Percentiles rank a stretch among this genome's conserved stretches.
Conservation (phyloP, 2,329 filamentous ascomycete genomes). For the Pseudogymnoascus sp. region DNA sequence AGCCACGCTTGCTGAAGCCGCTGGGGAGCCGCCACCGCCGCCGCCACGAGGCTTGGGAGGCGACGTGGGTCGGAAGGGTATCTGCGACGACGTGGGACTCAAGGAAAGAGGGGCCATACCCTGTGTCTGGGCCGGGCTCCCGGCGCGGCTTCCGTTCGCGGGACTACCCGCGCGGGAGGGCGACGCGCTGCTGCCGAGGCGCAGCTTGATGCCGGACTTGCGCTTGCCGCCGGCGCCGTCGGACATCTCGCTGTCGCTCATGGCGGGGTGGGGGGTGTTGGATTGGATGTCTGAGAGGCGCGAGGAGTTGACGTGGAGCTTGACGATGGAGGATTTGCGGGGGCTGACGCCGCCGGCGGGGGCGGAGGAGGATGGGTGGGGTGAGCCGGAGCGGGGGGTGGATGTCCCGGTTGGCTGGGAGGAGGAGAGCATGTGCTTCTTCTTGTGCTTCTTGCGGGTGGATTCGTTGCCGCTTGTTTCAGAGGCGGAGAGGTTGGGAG, state of each 20-base stretch:
- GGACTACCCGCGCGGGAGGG: slow-evolving; percentile 31
- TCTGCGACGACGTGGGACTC: background rate
- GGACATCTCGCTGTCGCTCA: slow-evolving; percentile 63
- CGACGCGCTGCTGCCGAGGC: slow-evolving; percentile 32
- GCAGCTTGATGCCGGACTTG: slow-evolving; percentile 50
- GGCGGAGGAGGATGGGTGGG: slow-evolving; percentile 19
- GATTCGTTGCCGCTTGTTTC: slow-evolving; percentile 91
- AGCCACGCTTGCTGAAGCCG: background rate
- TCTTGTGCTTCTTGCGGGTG: slow-evolving; percentile 69
- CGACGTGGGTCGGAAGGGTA: background rate
- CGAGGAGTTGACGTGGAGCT: slow-evolving; percentile 22
- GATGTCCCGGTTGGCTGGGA: slow-evolving; percentile 44
- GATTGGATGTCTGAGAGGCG: slow-evolving; percentile 24
- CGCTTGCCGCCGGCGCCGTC: slow-evolving; percentile 49
- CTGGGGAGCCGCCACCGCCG: background rate
- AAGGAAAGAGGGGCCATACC: background rate
- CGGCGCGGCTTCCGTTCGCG: slow-evolving; percentile 51
- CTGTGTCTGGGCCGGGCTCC: slow-evolving; percentile 42
- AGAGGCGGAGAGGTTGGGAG: slow-evolving; percentile 62
- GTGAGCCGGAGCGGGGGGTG: slow-evolving; percentile 37
- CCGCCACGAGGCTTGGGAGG: background rate
- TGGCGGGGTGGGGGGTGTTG: slow-evolving; percentile 34
- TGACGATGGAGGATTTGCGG: slow-evolving; percentile 25
- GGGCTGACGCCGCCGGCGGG: slow-evolving; percentile 15
- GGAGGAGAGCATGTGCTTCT: slow-evolving; percentile 48